A percentile compares a stretch with the other conserved stretches of the same genome.
phyloP scores from a whole-genome alignment of 164 flowering plant species.

The Annona cherimola region DNA sequence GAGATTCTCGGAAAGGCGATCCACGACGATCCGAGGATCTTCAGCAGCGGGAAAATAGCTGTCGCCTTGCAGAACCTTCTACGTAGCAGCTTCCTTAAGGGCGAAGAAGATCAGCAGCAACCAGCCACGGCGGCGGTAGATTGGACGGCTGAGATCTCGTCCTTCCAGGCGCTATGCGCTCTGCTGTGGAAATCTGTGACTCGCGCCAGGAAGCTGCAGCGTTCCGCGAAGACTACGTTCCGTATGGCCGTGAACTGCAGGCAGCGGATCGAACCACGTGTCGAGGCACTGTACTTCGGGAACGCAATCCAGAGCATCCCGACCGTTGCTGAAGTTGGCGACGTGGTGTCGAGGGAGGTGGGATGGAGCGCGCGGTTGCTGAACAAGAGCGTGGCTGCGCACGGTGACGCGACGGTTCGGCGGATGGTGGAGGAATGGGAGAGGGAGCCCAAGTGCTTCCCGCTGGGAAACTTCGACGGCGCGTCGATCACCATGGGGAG shows the following conservation, averaged over 20 bases:
- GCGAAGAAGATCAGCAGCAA: not conserved
- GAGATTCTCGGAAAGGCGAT: conserved; percentile 42
- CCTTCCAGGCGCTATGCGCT: conserved; percentile 77
- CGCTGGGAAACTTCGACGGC: conserved; percentile 70
- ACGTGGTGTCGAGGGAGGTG: conserved; percentile 39
- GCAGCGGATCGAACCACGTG: conserved; percentile 58
- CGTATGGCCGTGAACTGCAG: conserved; percentile 93
- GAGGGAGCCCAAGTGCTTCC: conserved; percentile 56
- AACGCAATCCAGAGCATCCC: conserved; percentile 86
- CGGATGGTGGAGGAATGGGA: conserved; percentile 58
- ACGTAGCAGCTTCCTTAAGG: conserved; percentile 4
- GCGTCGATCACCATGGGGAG: conserved; percentile 79
- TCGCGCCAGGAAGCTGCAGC: conserved; percentile 49
- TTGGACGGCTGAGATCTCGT: conserved; percentile 57
- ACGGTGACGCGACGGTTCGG: conserved; percentile 43
- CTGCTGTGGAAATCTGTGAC: conserved; percentile 84
- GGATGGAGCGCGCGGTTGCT: conserved; percentile 67
- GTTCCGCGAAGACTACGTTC: conserved; percentile 52
- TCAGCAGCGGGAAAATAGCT: conserved; percentile 26
- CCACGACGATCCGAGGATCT: conserved; percentile 35
- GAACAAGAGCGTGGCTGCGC: conserved; percentile 44
- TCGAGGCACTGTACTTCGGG: conserved; percentile 71
- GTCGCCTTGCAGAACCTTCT: conserved; percentile 13
- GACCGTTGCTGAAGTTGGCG: conserved; percentile 48
- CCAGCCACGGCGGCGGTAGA: not conserved